Base-by-base conservation (phyloP, 305 asterid genomes). In the Ajuga reptans region DNA sequence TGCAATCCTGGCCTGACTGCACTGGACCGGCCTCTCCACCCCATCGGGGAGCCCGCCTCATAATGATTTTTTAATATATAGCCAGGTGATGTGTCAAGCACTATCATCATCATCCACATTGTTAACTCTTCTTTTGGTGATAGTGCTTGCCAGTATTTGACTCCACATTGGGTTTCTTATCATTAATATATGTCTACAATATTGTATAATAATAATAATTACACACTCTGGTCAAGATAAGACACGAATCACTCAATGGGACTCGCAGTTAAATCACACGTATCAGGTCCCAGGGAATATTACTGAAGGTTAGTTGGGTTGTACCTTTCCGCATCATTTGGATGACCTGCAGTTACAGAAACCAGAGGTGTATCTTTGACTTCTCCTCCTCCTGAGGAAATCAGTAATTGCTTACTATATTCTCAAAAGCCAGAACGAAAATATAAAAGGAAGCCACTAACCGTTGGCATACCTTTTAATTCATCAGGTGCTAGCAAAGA, bases 401-500 rank as follows among this genome's bases (percentile, higher is more conserved):
- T 66, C 55, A 42, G 45, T 39, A 67, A 43, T 39, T 57, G 58
- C 67, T 65, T 55, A 75, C 60, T 34, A 66, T 72, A 51, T 45
- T 55, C 54, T 45, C 50, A 57, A 33, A 11, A 11, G 45, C 56
- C 37, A 41, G 43, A 21, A 15, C 15, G 24, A 41, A 14, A 62
- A 9, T 18, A 29, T 3, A 9, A 8, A 72, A 27, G 41, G 39
- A 70, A 41, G 55, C 47, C 41, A 58, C 31, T 6, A 34, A 62
- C 57, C 12, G 61, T 57, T 12, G 34, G 14, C 61, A 72, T 83
- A 92, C 98, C 98, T 92, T 82, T 89, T 43, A 92, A 70, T 61
- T 91, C 97, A 81, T 91, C 97, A 45, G 97, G 97, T 68, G 97
- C 97, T 73, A 91, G 75, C 83, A 91, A 86, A 50, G 95, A 87